A percentile compares a stretch with the other conserved stretches of the same genome.
Evolutionary conservation across 2,329 filamentous ascomycete genomes (phyloP).

Genomic region (Emmonsiellopsis sp.): DNA sequence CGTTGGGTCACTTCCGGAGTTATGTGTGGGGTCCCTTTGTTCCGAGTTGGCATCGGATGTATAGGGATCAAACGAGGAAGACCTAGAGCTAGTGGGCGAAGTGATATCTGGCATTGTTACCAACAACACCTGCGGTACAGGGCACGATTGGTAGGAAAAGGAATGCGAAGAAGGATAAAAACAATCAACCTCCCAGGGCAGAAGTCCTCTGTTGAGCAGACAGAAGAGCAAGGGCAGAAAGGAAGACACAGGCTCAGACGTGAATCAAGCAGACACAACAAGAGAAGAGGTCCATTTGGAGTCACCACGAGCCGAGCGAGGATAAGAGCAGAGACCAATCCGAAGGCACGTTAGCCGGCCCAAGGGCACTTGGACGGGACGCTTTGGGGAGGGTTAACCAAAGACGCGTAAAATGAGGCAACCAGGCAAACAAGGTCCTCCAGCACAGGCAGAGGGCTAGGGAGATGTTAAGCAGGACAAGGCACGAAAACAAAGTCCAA

Average conservation of each 20-base stretch:
- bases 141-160: slow-evolving; percentile 4
- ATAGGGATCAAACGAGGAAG: slow-evolving; percentile 15
- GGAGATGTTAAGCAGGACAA: not conserved
- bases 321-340: not conserved
- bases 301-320: not conserved
- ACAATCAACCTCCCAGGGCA: slow-evolving; percentile 1
- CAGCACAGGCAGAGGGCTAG: not conserved
- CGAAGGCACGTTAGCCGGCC: not conserved
- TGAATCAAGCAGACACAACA: slow-evolving; percentile 3
- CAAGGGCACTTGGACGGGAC: not conserved
- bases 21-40: not conserved
- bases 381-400: not conserved
- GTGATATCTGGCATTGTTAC: slow-evolving; percentile 10
- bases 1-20: not conserved
- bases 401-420: not conserved
- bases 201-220: not conserved
- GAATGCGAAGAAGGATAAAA: slow-evolving; percentile 2
- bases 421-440: not conserved
- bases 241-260: not conserved
- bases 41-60: slow-evolving; percentile 4
- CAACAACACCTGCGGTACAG: slow-evolving; percentile 2
- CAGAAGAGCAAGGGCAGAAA: slow-evolving; percentile 2
- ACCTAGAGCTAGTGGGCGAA: slow-evolving; percentile 9
- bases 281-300: slow-evolving; percentile 2
- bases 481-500: not conserved